phyloP scores from a whole-genome alignment of 495 filamentous ascomycete genomes.

The Penicillium pancosmium region DNA sequence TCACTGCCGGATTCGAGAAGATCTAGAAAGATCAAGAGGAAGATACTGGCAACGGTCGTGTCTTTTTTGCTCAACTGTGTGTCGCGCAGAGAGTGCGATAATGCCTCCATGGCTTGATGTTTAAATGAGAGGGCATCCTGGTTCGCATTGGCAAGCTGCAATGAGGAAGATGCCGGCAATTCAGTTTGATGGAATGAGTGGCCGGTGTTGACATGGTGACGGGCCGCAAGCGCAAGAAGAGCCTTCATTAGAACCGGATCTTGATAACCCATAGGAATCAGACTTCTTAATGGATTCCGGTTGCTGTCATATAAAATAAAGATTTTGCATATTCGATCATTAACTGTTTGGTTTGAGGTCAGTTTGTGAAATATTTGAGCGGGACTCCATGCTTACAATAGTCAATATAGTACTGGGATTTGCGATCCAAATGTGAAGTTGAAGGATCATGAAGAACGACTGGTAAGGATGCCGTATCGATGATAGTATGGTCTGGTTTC shows the following conservation, averaged over 20 bases:
- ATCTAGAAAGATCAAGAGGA: conserved; percentile 61
- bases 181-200: conserved; percentile 26
- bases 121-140: conserved; percentile 54
- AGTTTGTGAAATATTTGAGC: background rate
- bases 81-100: conserved; percentile 36
- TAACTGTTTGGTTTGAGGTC: conserved; percentile 37
- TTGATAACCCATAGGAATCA: conserved; percentile 50
- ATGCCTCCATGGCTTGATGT: conserved; percentile 48
- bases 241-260: conserved; percentile 53
- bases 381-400: conserved; percentile 43
- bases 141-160: conserved; percentile 24
- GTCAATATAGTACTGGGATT: conserved; percentile 49
- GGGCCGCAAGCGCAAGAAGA: conserved; percentile 56
- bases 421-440: conserved; percentile 32
- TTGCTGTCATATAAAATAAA: conserved; percentile 56
- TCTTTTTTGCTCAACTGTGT: conserved; percentile 30
- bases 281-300: conserved; percentile 56
- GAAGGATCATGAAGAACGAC: conserved; percentile 40
- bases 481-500: background rate
- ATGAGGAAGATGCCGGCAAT: conserved; percentile 11
- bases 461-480: conserved; percentile 5
- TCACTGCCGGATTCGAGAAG: conserved; percentile 58
- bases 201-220: conserved; percentile 51
- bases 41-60: conserved; percentile 50
- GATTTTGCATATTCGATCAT: conserved; percentile 54